Evolutionary conservation across 2,329 filamentous ascomycete species (phyloP).

Genomic region (Fusarium sp.): DNA sequence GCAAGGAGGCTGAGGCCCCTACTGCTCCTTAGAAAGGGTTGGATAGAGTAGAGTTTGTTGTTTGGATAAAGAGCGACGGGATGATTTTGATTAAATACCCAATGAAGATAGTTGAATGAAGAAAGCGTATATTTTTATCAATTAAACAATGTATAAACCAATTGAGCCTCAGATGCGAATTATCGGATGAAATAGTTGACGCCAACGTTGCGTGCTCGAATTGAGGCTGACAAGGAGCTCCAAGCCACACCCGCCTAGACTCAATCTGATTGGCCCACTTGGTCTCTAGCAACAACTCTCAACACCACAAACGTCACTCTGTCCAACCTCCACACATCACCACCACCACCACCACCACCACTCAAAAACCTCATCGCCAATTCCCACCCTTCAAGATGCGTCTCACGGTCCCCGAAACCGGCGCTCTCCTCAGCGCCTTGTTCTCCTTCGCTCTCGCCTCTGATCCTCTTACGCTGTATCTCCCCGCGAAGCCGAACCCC

Average conservation of each 20-base stretch:
- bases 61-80: neutral
- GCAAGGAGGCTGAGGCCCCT: slow-evolving; percentile 54
- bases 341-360: neutral
- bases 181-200: neutral
- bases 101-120: slow-evolving; percentile 1
- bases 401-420: slow-evolving; percentile 46
- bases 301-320: slow-evolving; percentile 37
- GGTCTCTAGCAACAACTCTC: slow-evolving; percentile 25
- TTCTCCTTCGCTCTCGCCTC: slow-evolving; percentile 49
- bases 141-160: neutral
- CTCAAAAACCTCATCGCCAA: neutral
- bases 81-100: slow-evolving; percentile 27
- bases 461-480: slow-evolving; percentile 56
- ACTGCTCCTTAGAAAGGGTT: slow-evolving; percentile 26
- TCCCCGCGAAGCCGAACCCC: slow-evolving; percentile 63
- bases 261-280: slow-evolving; percentile 38
- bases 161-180: neutral
- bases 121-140: neutral
- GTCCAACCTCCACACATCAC: slow-evolving; percentile 20
- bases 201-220: neutral
- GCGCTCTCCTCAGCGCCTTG: slow-evolving; percentile 51
- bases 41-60: neutral
- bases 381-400: slow-evolving; percentile 47
- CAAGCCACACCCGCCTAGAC: slow-evolving; percentile 29
- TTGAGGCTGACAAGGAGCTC: slow-evolving; percentile 31